Base-by-base conservation (phyloP, 2,329 filamentous ascomycete genomes). In the Dactylellina haptotyla region DNA sequence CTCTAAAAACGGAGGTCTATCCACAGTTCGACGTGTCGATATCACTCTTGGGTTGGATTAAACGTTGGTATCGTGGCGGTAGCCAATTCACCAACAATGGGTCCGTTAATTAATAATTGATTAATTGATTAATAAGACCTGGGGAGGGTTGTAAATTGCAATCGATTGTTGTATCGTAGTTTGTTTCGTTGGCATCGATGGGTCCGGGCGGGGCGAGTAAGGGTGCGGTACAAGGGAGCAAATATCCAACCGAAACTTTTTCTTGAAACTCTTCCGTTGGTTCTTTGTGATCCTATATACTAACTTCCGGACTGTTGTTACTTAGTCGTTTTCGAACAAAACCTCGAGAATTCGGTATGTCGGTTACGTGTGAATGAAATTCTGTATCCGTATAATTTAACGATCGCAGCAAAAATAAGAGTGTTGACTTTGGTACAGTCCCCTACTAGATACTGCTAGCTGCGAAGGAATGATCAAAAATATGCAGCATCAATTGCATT, bases 321-420 rank as follows among this genome's bases (percentile, higher is more conserved):
- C 32, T 41, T 18, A 48, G 26, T 26, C 45, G 4, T 41, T 45
- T 58, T 37, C 37, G 26, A 51, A 56, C 41, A 43, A 41, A 41
- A 34, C 39, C 30, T 43, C 43, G 5, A 41, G 62, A 66, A 64
- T 64, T 54, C 37, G 48, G 54, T 64, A 51, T 54, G 53, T 65
- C 37, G 37, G 25, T 30, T 39, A 37, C n/a, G 41, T 9, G 41
- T 28, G 43, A 48, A 50, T 39, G n/a, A 64, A 37, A 30, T 64
- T 41, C 25, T 34, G 20, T 23, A 66, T 57, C 41, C 43, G 43
- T 66, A 32, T 46, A 67, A 59, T 67, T 61, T 54, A 41, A 41
- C 37, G 37, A 41, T 12, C 37, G 37, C 46, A 54, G 41, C 34
- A 18, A 43, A 67, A 67, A 30, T 43, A 43, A 26, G 39, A 43